phyloP scores from a whole-genome alignment of 805 yeast genomes.

The Brettanomyces bruxellensis region DNA sequence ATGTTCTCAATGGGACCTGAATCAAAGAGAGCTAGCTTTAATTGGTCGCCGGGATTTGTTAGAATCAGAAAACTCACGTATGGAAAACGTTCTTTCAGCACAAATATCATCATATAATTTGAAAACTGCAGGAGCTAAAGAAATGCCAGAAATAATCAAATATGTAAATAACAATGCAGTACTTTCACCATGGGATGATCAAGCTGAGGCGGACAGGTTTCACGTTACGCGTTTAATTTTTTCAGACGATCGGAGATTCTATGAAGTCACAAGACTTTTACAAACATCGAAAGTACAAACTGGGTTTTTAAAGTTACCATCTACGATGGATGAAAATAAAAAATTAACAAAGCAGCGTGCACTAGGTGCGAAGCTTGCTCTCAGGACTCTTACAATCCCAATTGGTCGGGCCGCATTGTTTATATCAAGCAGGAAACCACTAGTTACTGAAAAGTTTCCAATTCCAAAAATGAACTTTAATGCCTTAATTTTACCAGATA shows the following conservation, averaged over 20 bases:
- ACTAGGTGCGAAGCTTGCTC: slow-evolving; percentile 51
- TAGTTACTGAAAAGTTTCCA: slow-evolving; percentile 78
- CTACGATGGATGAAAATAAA: slow-evolving; percentile 43
- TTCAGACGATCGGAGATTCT: slow-evolving; percentile 68
- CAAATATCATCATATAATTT: background rate
- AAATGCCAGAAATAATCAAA: slow-evolving; percentile 32
- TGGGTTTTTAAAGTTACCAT: slow-evolving; percentile 31
- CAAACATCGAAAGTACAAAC: slow-evolving; percentile 63
- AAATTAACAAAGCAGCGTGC: slow-evolving; percentile 43
- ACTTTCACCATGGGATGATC: slow-evolving; percentile 59
- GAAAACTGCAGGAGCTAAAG: slow-evolving; percentile 19
- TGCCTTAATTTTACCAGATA: slow-evolving; percentile 54
- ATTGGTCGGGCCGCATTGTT: slow-evolving; percentile 72
- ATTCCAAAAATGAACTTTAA: slow-evolving; percentile 68
- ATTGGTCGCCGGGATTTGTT: slow-evolving; percentile 63
- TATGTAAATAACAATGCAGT: slow-evolving; percentile 35
- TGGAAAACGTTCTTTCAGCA: background rate
- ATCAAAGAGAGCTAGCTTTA: slow-evolving; percentile 36
- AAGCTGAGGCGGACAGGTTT: slow-evolving; percentile 59
- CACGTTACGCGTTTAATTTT: slow-evolving; percentile 66
- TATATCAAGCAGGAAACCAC: slow-evolving; percentile 59
- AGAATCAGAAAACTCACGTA: slow-evolving; percentile 8
- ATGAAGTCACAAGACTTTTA: slow-evolving; percentile 63
- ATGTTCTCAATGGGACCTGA: slow-evolving; percentile 36
- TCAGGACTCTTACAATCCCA: slow-evolving; percentile 68